Evolutionary conservation across 2,329 filamentous ascomycete genomes (phyloP).

Genomic region (Neonectria faginata): DNA sequence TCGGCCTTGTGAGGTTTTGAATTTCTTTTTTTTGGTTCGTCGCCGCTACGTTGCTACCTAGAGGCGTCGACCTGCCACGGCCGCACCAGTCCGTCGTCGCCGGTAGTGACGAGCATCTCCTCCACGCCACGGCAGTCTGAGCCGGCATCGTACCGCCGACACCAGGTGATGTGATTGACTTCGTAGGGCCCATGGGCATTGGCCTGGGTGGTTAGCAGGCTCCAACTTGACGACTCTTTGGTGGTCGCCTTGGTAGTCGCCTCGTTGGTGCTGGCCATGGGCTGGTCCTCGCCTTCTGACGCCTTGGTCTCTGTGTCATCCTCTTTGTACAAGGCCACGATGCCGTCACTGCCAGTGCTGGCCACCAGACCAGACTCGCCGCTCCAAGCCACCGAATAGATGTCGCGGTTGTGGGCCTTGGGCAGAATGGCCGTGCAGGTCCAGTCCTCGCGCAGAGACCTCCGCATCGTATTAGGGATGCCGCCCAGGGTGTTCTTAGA

Average conservation of each 20-base stretch:
- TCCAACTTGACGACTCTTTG: conserved; percentile 70
- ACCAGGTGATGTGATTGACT: conserved; percentile 93
- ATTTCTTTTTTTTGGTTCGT: conserved; percentile 18
- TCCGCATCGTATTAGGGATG: conserved; percentile 91
- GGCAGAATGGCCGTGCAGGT: conserved; percentile 81
- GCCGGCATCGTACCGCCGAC: conserved; percentile 77
- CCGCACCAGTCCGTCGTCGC: conserved; percentile 89
- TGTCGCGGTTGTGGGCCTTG: conserved; percentile 77
- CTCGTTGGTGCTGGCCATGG: conserved; percentile 40
- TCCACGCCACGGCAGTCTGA: conserved; percentile 68
- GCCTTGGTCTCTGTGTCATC: conserved; percentile 39
- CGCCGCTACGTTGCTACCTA: conserved; percentile 29
- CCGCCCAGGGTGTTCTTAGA: conserved; percentile 62
- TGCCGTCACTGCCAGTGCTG: conserved; percentile 90
- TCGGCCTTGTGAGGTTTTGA: background rate
- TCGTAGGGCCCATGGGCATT: conserved; percentile 93
- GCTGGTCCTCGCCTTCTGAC: conserved; percentile 47
- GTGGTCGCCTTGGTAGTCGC: background rate
- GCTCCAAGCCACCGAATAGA: conserved; percentile 91
- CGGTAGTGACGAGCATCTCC: conserved; percentile 90
- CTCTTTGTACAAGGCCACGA: conserved; percentile 83
- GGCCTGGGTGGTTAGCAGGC: conserved; percentile 73
- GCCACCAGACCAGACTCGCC: conserved; percentile 79
- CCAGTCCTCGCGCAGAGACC: conserved; percentile 85
- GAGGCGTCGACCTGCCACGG: conserved; percentile 75